Percentiles rank a stretch among this genome's conserved stretches.
Evolutionary conservation across 2,329 filamentous ascomycete genomes (phyloP).

Genomic region (Hirsutella thompsonii): DNA sequence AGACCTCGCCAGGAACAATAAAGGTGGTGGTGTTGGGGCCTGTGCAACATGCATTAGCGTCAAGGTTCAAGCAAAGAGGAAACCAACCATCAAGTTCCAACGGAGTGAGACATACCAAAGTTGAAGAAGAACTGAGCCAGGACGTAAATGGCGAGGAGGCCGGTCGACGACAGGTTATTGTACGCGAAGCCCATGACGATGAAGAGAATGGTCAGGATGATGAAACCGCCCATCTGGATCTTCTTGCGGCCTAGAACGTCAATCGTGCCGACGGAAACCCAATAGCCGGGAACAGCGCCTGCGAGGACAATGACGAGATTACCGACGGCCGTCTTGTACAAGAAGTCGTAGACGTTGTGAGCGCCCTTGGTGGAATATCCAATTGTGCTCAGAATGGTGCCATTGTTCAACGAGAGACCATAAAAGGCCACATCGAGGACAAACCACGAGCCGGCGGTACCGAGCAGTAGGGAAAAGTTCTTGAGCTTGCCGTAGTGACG

Average conservation of each 20-base stretch:
- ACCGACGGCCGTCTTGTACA: constrained; percentile 64
- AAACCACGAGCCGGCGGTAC: constrained; percentile 80
- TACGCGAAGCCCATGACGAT: constrained; percentile 52
- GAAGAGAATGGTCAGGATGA: constrained; percentile 47
- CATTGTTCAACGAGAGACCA: constrained; percentile 64
- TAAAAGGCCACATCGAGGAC: constrained; percentile 52
- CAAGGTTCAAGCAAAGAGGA: too few species aligned
- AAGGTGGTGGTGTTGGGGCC: constrained; percentile 44
- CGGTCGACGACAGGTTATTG: constrained; percentile 35
- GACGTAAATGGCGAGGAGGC: constrained; percentile 42
- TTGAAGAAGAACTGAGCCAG: constrained; percentile 48
- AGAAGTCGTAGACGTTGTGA: constrained; percentile 49
- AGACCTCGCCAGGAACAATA: constrained; percentile 42
- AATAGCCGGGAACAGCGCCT: constrained; percentile 71
- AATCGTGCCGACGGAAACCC: constrained; percentile 62
- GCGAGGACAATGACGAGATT: constrained; percentile 70
- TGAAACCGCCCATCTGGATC: constrained; percentile 56
- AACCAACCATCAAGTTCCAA: too few species aligned
- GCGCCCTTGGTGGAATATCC: constrained; percentile 45
- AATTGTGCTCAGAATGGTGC: constrained; percentile 56
- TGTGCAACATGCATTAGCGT: constrained; percentile 2
- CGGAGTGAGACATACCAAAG: constrained; percentile 23
- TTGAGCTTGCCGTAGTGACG: constrained; percentile 58
- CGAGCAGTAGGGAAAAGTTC: constrained; percentile 59
- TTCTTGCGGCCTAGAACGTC: constrained; percentile 67